Conservation (phyloP, 257 asterid species). For the Capsicum chinense region DNA sequence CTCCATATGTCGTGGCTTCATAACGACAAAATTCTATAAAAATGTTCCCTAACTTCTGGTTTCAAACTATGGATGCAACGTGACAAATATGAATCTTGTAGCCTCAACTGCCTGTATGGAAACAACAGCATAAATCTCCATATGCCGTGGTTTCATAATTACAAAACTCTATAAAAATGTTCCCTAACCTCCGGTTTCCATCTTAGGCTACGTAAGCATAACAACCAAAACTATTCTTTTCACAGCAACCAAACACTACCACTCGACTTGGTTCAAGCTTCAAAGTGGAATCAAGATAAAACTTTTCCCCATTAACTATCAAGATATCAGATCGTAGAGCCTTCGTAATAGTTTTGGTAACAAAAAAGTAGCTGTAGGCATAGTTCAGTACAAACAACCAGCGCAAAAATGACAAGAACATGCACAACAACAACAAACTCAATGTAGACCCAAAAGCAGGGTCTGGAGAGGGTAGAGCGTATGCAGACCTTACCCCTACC, state of each 20-base stretch:
- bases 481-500: too few species aligned
- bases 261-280: not conserved
- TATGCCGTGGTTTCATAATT: not conserved
- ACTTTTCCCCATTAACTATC: not conserved
- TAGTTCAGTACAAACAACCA: not conserved
- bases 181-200: not conserved
- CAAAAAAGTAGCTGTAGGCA: not conserved
- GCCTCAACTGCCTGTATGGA: not conserved
- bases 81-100: not conserved
- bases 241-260: constrained; percentile 20
- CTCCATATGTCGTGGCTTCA: not conserved
- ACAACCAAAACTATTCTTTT: not conserved
- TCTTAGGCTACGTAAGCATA: constrained; percentile 3
- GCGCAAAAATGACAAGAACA: not conserved
- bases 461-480: too few species aligned
- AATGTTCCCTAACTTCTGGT: not conserved
- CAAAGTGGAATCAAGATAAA: not conserved
- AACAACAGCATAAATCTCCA: not conserved
- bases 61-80: not conserved
- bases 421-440: too few species aligned
- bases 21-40: not conserved
- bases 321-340: not conserved
- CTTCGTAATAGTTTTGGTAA: not conserved
- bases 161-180: not conserved
- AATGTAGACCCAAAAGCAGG: too few species aligned